phyloP scores from a whole-genome alignment of 2,329 filamentous ascomycete genomes.

The Epichloe elymi region DNA sequence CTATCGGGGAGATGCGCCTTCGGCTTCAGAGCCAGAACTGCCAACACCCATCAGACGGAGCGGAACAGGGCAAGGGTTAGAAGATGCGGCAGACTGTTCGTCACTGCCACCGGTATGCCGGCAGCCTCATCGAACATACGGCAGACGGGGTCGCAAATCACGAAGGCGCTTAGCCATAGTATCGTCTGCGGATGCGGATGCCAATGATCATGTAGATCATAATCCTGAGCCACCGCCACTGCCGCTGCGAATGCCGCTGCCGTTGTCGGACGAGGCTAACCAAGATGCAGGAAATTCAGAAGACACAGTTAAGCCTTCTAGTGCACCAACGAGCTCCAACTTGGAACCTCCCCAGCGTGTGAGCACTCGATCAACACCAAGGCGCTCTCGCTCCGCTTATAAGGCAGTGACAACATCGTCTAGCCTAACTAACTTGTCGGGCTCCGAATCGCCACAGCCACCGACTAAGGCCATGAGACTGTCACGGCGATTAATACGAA shows the following conservation, averaged over 20 bases:
- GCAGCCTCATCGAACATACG: constrained; percentile 3
- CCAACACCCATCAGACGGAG: constrained; percentile 17
- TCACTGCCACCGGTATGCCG: constrained; percentile 15
- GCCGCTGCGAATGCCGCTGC: background rate
- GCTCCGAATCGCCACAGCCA: constrained; percentile 15
- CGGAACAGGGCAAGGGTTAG: constrained; percentile 8
- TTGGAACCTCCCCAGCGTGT: background rate
- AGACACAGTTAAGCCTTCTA: background rate
- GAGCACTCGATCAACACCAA: constrained; percentile 8
- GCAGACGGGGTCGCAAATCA: background rate
- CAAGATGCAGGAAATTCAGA: background rate
- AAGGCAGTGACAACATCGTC: constrained; percentile 18
- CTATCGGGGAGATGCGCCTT: constrained; percentile 8
- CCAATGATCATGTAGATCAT: background rate
- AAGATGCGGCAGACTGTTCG: constrained; percentile 13
- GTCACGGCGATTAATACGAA: constrained; percentile 14
- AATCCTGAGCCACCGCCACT: background rate
- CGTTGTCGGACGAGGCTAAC: background rate
- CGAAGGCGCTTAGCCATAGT: background rate
- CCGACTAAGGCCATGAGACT: constrained; percentile 10
- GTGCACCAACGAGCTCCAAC: background rate
- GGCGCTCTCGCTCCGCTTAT: constrained; percentile 7
- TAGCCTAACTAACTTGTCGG: constrained; percentile 25
- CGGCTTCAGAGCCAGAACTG: constrained; percentile 21
- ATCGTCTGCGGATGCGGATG: constrained; percentile 2